Evolutionary conservation across 1,284 basidiomycete genomes (phyloP).

Genomic region (Sporisorium graminicola): DNA sequence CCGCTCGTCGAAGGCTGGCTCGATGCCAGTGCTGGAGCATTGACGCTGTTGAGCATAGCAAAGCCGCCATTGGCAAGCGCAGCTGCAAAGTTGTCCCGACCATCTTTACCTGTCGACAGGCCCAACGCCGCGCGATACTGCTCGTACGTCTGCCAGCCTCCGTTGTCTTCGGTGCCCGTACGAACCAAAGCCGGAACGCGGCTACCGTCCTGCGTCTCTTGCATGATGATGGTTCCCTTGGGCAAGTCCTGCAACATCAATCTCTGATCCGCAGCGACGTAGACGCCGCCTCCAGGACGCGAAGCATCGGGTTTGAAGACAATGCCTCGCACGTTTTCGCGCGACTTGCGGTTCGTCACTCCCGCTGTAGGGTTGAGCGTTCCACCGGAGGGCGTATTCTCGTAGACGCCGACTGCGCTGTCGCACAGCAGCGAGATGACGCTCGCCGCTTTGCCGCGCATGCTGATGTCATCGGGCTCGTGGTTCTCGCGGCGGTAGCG

Average conservation of each 20-base stretch:
- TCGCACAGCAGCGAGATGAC: slow-evolving; percentile 92
- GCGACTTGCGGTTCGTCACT: slow-evolving; percentile 69
- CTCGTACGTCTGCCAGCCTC: slow-evolving; percentile 66
- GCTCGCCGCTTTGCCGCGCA: slow-evolving; percentile 86
- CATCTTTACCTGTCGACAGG: slow-evolving; percentile 25
- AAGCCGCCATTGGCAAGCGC: slow-evolving; percentile 39
- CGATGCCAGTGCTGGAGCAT: slow-evolving; percentile 1
- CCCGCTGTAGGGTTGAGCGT: slow-evolving; percentile 72
- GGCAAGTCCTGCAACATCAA: slow-evolving; percentile 77
- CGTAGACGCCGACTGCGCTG: slow-evolving; percentile 67
- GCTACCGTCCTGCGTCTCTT: slow-evolving; percentile 70
- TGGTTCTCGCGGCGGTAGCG: slow-evolving; percentile 56
- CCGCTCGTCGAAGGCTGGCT: background rate
- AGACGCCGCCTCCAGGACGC: slow-evolving; percentile 85
- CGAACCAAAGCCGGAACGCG: slow-evolving; percentile 52
- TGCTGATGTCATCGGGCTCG: slow-evolving; percentile 74
- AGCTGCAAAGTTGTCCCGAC: slow-evolving; percentile 29
- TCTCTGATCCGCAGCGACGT: slow-evolving; percentile 74
- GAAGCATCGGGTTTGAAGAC: slow-evolving; percentile 74
- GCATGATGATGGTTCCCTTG: slow-evolving; percentile 76
- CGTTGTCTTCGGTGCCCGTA: slow-evolving; percentile 53
- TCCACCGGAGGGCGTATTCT: slow-evolving; percentile 61
- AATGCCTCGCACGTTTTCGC: slow-evolving; percentile 72
- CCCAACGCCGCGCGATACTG: slow-evolving; percentile 48
- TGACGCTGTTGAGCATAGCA: slow-evolving; percentile 41